Evolutionary conservation across 2,329 filamentous ascomycete genomes (phyloP), one percentile per base, ranked within the genome.

Genomic region (Cercospora beticola): DNA sequence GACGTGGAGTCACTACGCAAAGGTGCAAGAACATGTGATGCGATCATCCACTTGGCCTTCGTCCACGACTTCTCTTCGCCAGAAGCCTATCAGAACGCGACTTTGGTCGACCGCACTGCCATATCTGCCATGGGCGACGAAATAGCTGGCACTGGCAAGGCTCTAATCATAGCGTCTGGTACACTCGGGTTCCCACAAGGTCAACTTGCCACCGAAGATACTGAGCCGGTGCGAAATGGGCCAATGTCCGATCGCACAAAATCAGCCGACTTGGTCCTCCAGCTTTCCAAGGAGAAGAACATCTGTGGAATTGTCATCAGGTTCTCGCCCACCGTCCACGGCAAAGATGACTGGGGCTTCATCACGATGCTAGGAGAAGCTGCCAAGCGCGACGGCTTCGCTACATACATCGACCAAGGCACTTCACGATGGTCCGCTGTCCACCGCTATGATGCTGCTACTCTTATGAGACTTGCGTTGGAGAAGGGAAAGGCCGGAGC

Each of bases 301-400:
- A 71, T 85, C 28, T 71, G 75, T 4, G 79, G 82, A 4, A 75
- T 71, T 18, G 70, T 75, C 7, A 74, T 85, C 5, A 78, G 82
- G 0, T 75, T 84, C 0, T 76, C 83, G 3, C 81, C 82, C 0
- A 84, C 76, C 28, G 82, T 84, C 0, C 83, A 85, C 70, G 83
- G 83, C 2, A 77, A 76, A 12, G 82, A 78, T 1, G 82, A 79
- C 9, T 80, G 78, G 66, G 79, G 79, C 3, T 75, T 78, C 28
- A 74, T 82, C 26, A 61, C 66, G n/a, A 70, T 79, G 64, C 76
- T 81, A 65, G 78, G 81, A 73, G 18, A 68, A 10, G 70, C 75
- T 4, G 78, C 76, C 9, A 76, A 72, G 14, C 65, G 74, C 56
- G 72, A 71, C 28, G 79, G 81, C 5, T 71, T 74, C 36, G 72